Base-by-base conservation (phyloP, 106 monocot species). In the Posidonia australis region DNA sequence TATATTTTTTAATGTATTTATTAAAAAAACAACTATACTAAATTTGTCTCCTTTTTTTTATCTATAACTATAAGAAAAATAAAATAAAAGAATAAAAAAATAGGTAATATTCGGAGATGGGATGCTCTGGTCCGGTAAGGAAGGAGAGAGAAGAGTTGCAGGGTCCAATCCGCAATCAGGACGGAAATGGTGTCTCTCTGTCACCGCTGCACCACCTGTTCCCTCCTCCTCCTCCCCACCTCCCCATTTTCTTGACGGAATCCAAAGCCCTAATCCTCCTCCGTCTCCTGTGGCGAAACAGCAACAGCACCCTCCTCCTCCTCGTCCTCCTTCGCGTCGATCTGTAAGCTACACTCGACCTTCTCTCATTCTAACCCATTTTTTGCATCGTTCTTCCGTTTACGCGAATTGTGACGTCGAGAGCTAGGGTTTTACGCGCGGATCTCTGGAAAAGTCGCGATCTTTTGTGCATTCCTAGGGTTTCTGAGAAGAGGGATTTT, bases 131-230 rank as follows among this genome's bases (percentile, higher is more conserved):
- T 49, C 14, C 9, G 48, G 48, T 0, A 49, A 49, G 57, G 57
- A n/a, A 0, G 1, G 54, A 54, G 22, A 19, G 54, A 12, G 27
- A 1, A 13, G 57, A 26, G 57, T 10, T 5, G 13, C 22, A 4
- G 20, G 57, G 57, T n/a, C 57, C 57, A 57, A 57, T 57, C 57
- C 57, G 2, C 22, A 57, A 25, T 24, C 57, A 23, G 10, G 57
- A 57, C 12, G 13, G 48, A 11, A 57, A 57, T 25, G 57, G 57
- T 28, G 57, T 21, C 6, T 23, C 20, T n/a, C 5, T 57, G 57
- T 57, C 22, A 57, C 23, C 19, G 57, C 24, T 25, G 57, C 0
- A 6, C 26, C 4, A 25, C 24, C 5, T 57, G 57, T 57, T 26
- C 57, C 57, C 24, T 54, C 54, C 20, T 19, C 17, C 22, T 0